Conservation (phyloP, 495 filamentous ascomycete genomes). For the Aspergillus asperescens region DNA sequence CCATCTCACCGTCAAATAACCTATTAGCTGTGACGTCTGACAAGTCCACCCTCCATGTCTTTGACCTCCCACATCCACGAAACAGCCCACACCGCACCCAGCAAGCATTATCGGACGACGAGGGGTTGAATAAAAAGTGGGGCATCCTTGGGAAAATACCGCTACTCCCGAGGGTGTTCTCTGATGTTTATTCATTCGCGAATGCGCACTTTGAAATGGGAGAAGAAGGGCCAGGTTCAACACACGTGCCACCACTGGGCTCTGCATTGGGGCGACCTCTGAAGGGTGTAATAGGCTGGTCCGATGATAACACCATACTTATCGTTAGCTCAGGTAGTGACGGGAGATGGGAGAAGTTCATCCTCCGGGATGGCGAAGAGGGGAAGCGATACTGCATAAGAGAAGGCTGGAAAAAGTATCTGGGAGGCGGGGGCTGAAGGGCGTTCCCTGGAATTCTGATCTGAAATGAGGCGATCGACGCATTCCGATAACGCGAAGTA, state of each 20-base stretch:
- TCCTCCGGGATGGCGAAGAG: constrained; percentile 57
- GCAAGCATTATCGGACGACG: constrained; percentile 36
- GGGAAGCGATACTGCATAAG: constrained; percentile 56
- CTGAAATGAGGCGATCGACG: neutral
- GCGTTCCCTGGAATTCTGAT: neutral
- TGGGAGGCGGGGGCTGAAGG: constrained; percentile 46
- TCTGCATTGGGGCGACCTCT: constrained; percentile 52
- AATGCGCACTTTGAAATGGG: constrained; percentile 72
- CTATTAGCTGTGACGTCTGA: constrained; percentile 92
- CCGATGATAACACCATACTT: constrained; percentile 58
- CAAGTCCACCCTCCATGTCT: constrained; percentile 91
- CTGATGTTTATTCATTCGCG: constrained; percentile 76
- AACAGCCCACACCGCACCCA: constrained; percentile 30
- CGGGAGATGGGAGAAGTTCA: constrained; percentile 79
- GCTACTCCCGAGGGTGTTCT: constrained; percentile 72
- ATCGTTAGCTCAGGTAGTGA: constrained; percentile 79
- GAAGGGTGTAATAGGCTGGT: constrained; percentile 77
- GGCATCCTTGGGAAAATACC: constrained; percentile 73
- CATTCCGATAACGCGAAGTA: neutral
- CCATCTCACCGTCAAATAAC: constrained; percentile 73
- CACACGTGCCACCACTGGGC: constrained; percentile 38
- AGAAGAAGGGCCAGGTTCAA: constrained; percentile 53
- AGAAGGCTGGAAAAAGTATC: constrained; percentile 79
- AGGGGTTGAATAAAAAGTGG: constrained; percentile 63
- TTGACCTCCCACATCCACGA: constrained; percentile 59